These are phyloP conservation scores for Ilex aquifolium DNA, from an alignment of 257 asterid species.

Conservation along the genomic window DNA sequence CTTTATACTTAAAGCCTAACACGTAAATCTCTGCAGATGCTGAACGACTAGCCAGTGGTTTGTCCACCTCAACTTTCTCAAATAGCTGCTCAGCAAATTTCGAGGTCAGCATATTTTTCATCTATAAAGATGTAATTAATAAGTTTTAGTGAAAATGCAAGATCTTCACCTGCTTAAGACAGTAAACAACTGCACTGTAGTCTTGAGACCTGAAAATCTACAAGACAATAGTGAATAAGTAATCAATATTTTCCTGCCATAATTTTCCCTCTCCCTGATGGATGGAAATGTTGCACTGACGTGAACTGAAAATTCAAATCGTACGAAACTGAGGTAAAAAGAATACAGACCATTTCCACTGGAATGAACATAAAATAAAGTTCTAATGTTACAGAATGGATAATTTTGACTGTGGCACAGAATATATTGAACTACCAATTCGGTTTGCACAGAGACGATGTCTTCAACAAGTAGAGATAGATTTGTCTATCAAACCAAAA, in stretches of 20 bases:
- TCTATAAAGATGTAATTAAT: background rate
- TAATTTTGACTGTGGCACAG: no score
- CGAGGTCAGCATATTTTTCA: conserved; percentile 9
- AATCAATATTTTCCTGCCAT: background rate
- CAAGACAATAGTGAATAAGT: background rate
- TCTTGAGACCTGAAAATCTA: conserved; percentile 97
- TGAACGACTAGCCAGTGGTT: conserved; percentile 84
- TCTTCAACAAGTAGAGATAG: no score
- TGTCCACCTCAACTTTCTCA: conserved; percentile 96
- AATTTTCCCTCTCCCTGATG: no score
- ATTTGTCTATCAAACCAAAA: no score
- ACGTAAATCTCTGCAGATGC: conserved; percentile 90
- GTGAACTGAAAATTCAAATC: no score
- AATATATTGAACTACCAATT: no score
- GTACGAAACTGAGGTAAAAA: no score
- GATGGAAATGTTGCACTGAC: no score
- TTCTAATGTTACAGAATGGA: no score
- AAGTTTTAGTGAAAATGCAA: background rate
- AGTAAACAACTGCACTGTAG: conserved; percentile 74
- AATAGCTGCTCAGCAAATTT: conserved; percentile 49
- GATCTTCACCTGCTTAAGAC: conserved; percentile 77
- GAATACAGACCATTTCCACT: no score
- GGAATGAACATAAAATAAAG: no score
- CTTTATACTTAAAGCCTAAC: conserved; percentile 71
- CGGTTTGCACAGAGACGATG: no score